Base-by-base conservation (phyloP, 441 rosid species). In the Gossypium lobatum region DNA sequence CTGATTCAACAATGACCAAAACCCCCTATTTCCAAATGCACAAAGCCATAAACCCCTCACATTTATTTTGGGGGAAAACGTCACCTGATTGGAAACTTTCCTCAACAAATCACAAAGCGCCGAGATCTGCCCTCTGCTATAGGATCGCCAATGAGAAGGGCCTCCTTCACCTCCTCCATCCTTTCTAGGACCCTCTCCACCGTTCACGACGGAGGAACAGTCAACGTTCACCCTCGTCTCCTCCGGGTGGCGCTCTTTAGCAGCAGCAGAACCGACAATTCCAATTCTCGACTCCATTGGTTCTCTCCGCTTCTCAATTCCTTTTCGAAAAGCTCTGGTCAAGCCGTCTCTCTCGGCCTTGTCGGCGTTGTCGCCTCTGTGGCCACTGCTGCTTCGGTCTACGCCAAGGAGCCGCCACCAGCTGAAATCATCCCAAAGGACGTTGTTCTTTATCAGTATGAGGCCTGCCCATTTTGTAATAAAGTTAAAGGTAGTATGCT, bases 401-500 rank as follows among this genome's bases (percentile, higher is more conserved):
- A 76, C 67, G 86, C 85, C 42, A 84, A 80, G 78, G 90, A 85
- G 79, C 62, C 60, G 46, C 73, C 71, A 2, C 70, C 62, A 0
- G 52, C 81, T 0, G 82, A 69, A 66, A 53, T 83, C 39, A 42
- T 73, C 1, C 88, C 86, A 3, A 82, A 81, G 48, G 92, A 91
- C n/a, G 89, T 89, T 17, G 77, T 86, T 58, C 88, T 89, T 10
- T 91, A 91, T 81, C 96, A 91, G 80, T 91, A 89, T 53, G 92
- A 89, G 74, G 93, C 96, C 53, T 91, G 92, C 75, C 93, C 93
- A 45, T 91, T 91, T 73, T 87, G 93, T 81, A 91, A 91, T 83
- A 91, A 91, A 78, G 85, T 89, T 73, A 89, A 88, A 85, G 89
- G 93, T 90, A 52, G 6, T 16, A 62, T 39, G 2, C 8, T 1